Evolutionary conservation across 1,284 basidiomycete species (phyloP), one percentile per base, ranked within the genome.

Genomic region (Cryptococcus wingfieldii): DNA sequence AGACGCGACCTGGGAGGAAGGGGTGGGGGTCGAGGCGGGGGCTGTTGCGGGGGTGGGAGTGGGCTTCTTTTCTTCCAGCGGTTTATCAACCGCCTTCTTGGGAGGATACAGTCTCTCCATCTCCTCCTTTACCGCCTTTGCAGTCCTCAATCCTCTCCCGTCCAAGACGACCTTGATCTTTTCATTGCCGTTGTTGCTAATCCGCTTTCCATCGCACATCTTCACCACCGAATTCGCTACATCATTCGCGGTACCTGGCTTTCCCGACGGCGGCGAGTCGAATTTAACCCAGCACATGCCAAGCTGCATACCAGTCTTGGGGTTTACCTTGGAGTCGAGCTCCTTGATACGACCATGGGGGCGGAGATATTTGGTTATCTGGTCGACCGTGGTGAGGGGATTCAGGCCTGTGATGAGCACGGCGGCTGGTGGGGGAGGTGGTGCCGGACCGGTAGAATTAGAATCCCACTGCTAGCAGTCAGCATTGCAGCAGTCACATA

Each of bases 221-320:
- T 55, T 59, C 12, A 77, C 66, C 9, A 77, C 78, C 18, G 67
- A 53, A 31, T 56, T 54, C 4, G 78, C 79, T 8, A 75, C 69
- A 42, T 77, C 74, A 64, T 79, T 64, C 14, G 67, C 67, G 0
- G 67, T 67, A 3, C 65, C 65, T 12, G 53, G 47, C 16, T 53
- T 59, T 9, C 69, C 66, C 14, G 59, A 56, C 19, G 56, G 59
- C 31, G 68, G 75, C 10, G 60, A 65, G 41, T 71, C 74, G 71
- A 83, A 97, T 60, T 83, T 84, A 65, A 97, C 82, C 69, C 84
- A 85, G 51, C 89, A 85, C 42, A 97, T 84, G 6, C 93, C 93
- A 4, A 97, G 81, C 14, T 87, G 84, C 59, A 84, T 86, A 13
- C 92, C 92, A 19, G 86, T 91, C 51, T 82, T 81, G 47, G 83